phyloP scores from a whole-genome alignment of 1,284 basidiomycete species.

The Cutaneotrichosporon sp. region DNA sequence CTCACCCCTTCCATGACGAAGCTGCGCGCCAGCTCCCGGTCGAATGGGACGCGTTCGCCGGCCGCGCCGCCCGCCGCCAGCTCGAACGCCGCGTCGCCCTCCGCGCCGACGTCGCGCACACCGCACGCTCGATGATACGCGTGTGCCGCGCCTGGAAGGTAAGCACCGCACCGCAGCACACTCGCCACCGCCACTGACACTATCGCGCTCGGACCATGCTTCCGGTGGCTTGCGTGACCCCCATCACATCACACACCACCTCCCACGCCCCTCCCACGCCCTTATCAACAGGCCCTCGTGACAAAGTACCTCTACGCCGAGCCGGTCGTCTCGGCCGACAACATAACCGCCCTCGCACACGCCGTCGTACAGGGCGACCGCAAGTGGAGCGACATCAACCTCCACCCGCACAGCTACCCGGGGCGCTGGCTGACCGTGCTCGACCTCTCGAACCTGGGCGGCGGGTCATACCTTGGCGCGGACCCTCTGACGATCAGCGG shows the following conservation, averaged over 20 bases:
- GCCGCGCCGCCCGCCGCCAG: constrained; percentile 20
- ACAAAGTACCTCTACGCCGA: constrained; percentile 67
- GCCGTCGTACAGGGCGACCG: constrained; percentile 65
- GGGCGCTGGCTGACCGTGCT: constrained; percentile 77
- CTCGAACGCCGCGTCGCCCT: constrained; percentile 6
- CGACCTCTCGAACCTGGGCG: constrained; percentile 66
- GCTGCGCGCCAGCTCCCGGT: neutral
- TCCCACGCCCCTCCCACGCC: neutral
- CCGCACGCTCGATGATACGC: constrained; percentile 55
- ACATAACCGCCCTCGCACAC: constrained; percentile 62
- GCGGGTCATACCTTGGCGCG: constrained; percentile 59
- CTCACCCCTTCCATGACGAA: neutral
- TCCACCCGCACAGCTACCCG: constrained; percentile 77
- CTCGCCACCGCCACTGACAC: neutral
- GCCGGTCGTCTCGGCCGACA: constrained; percentile 58
- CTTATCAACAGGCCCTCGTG: constrained; percentile 62
- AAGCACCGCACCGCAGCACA: constrained; percentile 38
- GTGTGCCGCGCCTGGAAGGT: constrained; percentile 75
- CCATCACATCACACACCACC: neutral
- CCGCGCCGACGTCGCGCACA: constrained; percentile 12
- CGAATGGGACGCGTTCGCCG: constrained; percentile 36
- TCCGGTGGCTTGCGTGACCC: neutral
- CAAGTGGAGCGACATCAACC: constrained; percentile 79
- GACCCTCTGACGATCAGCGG: constrained; percentile 57
- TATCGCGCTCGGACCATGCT: constrained; percentile 5